Evolutionary conservation across 176 grass and related monocot genomes (phyloP).

Genomic region (Aegilops umbellulata): DNA sequence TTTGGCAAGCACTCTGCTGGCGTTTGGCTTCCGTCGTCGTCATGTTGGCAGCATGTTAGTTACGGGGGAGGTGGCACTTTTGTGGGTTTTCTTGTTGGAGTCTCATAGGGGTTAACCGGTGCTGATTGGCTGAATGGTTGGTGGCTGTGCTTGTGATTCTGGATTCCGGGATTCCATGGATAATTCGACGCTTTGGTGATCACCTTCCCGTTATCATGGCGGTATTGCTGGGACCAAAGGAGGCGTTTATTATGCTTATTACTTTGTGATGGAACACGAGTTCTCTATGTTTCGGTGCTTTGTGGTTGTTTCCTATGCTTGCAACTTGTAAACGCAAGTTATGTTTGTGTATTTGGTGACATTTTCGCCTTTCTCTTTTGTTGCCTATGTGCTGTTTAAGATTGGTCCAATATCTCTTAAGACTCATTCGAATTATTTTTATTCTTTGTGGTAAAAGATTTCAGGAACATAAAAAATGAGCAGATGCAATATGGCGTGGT

Average conservation of each 20-base stretch:
- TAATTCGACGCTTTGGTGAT: conserved; percentile 18
- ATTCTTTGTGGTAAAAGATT: neutral
- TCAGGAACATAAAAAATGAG: neutral
- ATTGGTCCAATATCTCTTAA: neutral
- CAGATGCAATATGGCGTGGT: neutral
- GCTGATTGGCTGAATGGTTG: neutral
- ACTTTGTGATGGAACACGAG: neutral
- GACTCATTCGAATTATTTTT: neutral
- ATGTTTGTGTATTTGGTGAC: neutral
- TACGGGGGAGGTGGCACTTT: neutral
- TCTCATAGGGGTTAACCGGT: neutral
- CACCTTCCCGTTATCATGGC: neutral
- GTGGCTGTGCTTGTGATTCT: neutral
- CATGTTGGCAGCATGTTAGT: neutral
- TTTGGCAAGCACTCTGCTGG: neutral
- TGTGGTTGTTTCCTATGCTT: neutral
- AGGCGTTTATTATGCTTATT: neutral
- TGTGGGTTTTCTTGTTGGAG: neutral
- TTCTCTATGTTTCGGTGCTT: neutral
- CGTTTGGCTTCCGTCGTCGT: neutral
- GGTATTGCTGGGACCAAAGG: neutral
- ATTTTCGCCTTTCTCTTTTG: neutral
- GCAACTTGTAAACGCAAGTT: neutral
- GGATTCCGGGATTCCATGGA: neutral
- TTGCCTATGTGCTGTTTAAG: neutral